These are phyloP conservation scores for Passalora sequoiae DNA, from an alignment of 2,329 filamentous ascomycete species.

Conservation along the genomic window DNA sequence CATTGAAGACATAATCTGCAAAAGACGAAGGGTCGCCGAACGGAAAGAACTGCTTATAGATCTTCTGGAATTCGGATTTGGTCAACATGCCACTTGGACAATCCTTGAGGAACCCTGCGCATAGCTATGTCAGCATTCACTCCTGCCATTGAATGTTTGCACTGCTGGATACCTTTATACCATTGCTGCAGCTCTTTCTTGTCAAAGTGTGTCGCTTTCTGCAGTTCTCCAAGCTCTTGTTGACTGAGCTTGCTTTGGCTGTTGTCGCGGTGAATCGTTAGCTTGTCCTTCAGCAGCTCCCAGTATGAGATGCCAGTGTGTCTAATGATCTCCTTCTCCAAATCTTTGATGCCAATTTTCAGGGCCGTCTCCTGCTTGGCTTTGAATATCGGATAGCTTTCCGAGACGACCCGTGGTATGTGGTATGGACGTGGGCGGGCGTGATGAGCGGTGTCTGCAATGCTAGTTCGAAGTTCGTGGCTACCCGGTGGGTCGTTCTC, in stretches of 20 bases:
- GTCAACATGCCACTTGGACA: constrained; percentile 94
- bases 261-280: constrained; percentile 31
- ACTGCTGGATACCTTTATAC: constrained; percentile 77
- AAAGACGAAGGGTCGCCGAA: constrained; percentile 97
- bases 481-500: constrained; percentile 1
- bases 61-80: constrained; percentile 99
- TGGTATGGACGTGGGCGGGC: constrained; percentile 33
- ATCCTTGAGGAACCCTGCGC: constrained; percentile 88
- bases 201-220: constrained; percentile 96
- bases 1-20: constrained; percentile 98
- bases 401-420: constrained; percentile 30
- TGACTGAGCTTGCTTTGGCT: constrained; percentile 98
- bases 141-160: no score
- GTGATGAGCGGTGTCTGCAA: constrained; percentile 27
- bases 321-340: constrained; percentile 30
- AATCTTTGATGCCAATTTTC: constrained; percentile 29
- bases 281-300: constrained; percentile 26
- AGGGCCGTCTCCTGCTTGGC: constrained; percentile 31
- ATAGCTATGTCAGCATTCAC: constrained; percentile 16
- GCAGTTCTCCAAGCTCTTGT: constrained; percentile 89
- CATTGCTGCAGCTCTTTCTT: constrained; percentile 99
- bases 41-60: constrained; percentile 98
- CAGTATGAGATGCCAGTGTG: constrained; percentile 27
- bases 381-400: constrained; percentile 31
- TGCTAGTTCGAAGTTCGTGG: constrained; percentile 13